phyloP scores from a whole-genome alignment of 2,329 filamentous ascomycete species.

The Neonectria sp. region DNA sequence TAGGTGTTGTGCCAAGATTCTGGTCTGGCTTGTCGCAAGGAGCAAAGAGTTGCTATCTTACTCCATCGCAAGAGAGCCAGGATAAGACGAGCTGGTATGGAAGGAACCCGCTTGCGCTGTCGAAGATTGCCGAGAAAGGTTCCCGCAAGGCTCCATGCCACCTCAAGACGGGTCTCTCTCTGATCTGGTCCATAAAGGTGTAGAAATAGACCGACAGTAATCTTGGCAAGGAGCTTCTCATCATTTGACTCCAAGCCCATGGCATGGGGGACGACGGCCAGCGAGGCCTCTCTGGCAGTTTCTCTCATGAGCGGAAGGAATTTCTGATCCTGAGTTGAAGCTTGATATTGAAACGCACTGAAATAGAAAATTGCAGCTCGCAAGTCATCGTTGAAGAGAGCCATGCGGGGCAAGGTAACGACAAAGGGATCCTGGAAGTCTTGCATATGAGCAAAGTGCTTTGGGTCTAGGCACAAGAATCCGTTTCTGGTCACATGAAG shows the following conservation, averaged over 20 bases:
- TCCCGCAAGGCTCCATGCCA: background rate
- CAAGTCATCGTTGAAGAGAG: constrained; percentile 27
- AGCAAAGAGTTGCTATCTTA: constrained; percentile 33
- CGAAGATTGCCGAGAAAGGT: background rate
- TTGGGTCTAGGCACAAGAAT: constrained; percentile 33
- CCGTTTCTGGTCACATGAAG: constrained; percentile 26
- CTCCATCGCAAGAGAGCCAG: constrained; percentile 29
- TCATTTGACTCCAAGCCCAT: constrained; percentile 15
- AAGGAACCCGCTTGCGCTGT: background rate
- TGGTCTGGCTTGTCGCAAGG: constrained; percentile 20
- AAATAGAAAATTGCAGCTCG: constrained; percentile 32
- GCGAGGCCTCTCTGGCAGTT: constrained; percentile 22
- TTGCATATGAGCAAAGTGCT: constrained; percentile 33
- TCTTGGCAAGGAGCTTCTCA: constrained; percentile 25
- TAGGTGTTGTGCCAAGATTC: constrained; percentile 10
- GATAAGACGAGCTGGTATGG: background rate
- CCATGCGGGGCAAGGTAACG: constrained; percentile 32
- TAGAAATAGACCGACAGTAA: constrained; percentile 11
- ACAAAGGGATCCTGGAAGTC: constrained; percentile 36
- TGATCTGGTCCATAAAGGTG: background rate
- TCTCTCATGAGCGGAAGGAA: constrained; percentile 17
- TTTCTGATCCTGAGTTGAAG: constrained; percentile 14
- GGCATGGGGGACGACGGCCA: constrained; percentile 14
- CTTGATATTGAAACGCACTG: constrained; percentile 32
- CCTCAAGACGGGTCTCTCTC: background rate